Conservation (phyloP, 2,329 filamentous ascomycete genomes). For the Penicillium freii region DNA sequence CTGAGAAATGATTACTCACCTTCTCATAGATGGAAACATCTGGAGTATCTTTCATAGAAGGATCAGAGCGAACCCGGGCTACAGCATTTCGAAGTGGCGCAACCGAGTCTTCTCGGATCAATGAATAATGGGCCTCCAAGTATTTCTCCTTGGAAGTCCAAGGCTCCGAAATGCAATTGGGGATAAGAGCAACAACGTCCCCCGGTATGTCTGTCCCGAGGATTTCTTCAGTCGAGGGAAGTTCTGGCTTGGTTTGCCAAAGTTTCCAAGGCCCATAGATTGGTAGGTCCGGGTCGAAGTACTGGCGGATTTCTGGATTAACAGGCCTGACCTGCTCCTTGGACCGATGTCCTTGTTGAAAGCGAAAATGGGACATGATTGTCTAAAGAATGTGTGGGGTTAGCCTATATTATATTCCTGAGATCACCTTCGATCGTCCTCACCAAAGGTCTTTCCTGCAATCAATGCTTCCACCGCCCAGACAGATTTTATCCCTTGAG, state of each 20-base stretch:
- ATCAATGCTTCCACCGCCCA: no score
- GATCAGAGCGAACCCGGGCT: conserved; percentile 51
- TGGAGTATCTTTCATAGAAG: conserved; percentile 57
- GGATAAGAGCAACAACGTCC: conserved; percentile 31
- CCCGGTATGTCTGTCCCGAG: conserved; percentile 24
- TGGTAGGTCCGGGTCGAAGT: not conserved
- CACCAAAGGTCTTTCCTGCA: not conserved
- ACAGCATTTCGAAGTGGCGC: conserved; percentile 69
- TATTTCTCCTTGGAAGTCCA: conserved; percentile 66
- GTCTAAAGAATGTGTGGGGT: not conserved
- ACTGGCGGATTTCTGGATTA: not conserved
- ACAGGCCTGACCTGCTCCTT: not conserved
- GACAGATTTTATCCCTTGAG: no score
- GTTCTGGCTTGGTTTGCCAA: conserved; percentile 32
- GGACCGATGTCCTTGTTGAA: not conserved
- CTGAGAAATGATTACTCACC: conserved; percentile 41
- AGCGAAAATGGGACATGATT: not conserved
- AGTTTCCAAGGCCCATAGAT: not conserved
- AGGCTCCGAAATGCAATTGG: conserved; percentile 56
- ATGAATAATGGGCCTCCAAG: conserved; percentile 68
- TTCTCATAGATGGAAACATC: conserved; percentile 67
- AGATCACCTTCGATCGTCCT: not conserved
- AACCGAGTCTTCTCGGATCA: conserved; percentile 72
- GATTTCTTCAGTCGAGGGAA: conserved; percentile 44
- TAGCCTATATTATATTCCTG: not conserved